Evolutionary conservation across 768 basidiomycete species (phyloP), one percentile per base, ranked within the genome.

Genomic region (Coprinopsis cinerea): DNA sequence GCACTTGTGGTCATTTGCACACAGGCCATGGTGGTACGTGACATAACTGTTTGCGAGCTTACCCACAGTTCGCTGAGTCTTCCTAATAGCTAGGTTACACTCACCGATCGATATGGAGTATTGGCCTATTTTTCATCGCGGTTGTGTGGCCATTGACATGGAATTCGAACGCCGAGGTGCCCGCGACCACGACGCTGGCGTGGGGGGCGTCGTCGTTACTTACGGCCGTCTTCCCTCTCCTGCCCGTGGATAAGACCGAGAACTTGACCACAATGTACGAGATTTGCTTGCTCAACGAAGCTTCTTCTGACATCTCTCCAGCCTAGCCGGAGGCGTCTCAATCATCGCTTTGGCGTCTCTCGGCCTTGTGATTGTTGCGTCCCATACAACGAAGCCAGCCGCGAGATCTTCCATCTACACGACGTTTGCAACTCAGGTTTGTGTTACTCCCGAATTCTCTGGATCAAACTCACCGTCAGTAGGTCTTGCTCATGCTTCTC

Each of bases 241-340:
- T 91, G 23, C 68, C 78, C 6, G 85, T 91, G 2, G 81, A 91
- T 51, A 86, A 88, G 59, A 65, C 68, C 20, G 90, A 92, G 64
- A 81, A 68, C 53, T 50, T 85, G 18, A 22, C 57, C 1, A 59
- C 71, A 2, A 82, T 92, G 90, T 89, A 49, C 59, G 81, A n/a
- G n/a, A n/a, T 68, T 39, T 32, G 15, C 3, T 36, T 20, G 18
- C 47, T 37, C 26, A 18, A 30, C 22, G 10, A 23, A 17, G 14
- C 44, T 44, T 27, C 23, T 50, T 24, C 13, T 42, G 4, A 39
- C 20, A 25, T 6, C 18, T 48, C 22, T 46, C 27, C 42, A 82
- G 80, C 47, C 51, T 77, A 44, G 40, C 55, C 7, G 84, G 83
- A 46, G 82, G 81, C 0, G 34, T 56, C 1, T 55, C 64, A 17